Evolutionary conservation across 192 early-diverging fungal genomes (phyloP), one percentile per base, ranked within the genome.

Genomic region (Entrophospora sp.): DNA sequence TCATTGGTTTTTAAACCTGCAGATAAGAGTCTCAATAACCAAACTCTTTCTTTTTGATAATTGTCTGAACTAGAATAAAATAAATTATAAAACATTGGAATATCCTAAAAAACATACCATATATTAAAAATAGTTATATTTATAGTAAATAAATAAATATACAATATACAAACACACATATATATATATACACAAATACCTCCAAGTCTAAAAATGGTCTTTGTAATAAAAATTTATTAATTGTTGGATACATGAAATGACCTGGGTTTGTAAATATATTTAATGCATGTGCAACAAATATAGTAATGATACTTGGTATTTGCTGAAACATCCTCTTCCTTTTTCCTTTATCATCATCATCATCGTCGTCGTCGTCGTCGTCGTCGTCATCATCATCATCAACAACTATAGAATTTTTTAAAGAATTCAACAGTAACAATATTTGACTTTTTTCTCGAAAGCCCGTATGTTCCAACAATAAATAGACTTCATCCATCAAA

Each of bases 81-180:
- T 61, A 94, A 64, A 31, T 71, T 79, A 49, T 91, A 88, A 68
- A 92, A 92, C 80, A 94, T 82, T 4, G 91, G 91, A 12, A 92
- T 77, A 77, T 94, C 90, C 77, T 83, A 63, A 20, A 28, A 12
- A 72, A n/a, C 34, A 48, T 46, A 49, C 22, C 5, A 13, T 13
- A 0, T 38, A 71, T 43, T 35, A 44, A 22, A 42, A 25, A 12
- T 5, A 5, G 12, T 37, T 12, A 44, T 55, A n/a, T n/a, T n/a
- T n/a, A n/a, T n/a, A n/a, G n/a, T n/a, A n/a, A n/a, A n/a, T n/a
- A n/a, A n/a, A n/a, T n/a, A n/a, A n/a, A n/a, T n/a, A n/a, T n/a
- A n/a, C n/a, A n/a, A n/a, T n/a, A n/a, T n/a, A n/a, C n/a, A n/a
- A n/a, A n/a, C n/a, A n/a, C n/a, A n/a, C n/a, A n/a, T n/a, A n/a